Base-by-base conservation (phyloP, 495 filamentous ascomycete genomes). In the Penicillium samsonianum region DNA sequence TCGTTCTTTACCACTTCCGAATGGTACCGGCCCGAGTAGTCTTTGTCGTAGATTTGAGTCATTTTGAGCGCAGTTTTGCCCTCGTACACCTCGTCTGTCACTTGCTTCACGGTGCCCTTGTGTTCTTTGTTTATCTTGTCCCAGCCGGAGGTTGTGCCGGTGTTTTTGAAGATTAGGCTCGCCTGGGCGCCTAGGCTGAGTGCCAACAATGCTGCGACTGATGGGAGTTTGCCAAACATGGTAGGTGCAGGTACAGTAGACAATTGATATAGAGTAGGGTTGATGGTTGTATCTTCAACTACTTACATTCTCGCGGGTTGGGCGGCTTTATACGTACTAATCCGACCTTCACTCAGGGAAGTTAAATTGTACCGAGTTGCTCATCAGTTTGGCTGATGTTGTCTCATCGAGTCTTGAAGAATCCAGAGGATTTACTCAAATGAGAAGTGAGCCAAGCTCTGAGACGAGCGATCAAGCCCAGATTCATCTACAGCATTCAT, bases 1-100 rank as follows among this genome's bases (percentile, higher is more conserved):
- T 76, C 65, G 58, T 73, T 63, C 37, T 78, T 71, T 43, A 71
- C 69, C 5, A 75, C 75, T 59, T 84, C 82, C n/a, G 82, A 80
- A 65, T 84, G 82, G 65, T 81, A 84, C 5, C 81, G 81, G 11
- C 76, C 80, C 6, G 38, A 65, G 58, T 78, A 83, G 55, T 50
- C 62, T 3, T 76, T 42, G 57, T 78, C 74, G 66, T 79, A 81
- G 46, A 73, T 71, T 51, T 84, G 82, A 7, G 74, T 80, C 73
- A 80, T 78, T 62, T 79, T 78, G n/a, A 84, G 69, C 14, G 78
- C 77, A 0, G 74, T 76, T 6, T 72, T 28, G 26, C 78, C 73
- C 48, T 78, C 61, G 62, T 76, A 78, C 30, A 68, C 64, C 7
- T 74, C 65, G 50, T 82, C 77, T 54, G 70, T 77, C 26, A 81